Conservation (phyloP, 139 green algal genomes). For the Chlamydomonas sp. region DNA sequence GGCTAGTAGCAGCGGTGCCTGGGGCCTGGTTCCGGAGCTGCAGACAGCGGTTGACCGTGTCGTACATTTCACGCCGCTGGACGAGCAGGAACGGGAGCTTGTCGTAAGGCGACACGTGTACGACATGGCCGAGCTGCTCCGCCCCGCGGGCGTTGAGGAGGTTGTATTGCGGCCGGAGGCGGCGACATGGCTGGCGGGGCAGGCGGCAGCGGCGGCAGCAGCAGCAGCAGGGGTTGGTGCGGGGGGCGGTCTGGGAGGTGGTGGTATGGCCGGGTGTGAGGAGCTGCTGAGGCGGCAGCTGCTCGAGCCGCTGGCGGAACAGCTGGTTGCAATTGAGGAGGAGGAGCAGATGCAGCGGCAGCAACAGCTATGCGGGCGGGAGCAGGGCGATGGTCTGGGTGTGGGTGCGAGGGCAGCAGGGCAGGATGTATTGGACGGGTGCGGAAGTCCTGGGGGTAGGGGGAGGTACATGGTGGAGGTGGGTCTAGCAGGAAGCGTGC, state of each 20-base stretch:
- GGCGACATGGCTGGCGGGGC: background rate
- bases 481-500: no score
- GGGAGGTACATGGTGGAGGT: no score
- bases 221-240: background rate
- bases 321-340: conserved; percentile 2
- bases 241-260: background rate
- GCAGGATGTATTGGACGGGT: no score
- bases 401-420: no score
- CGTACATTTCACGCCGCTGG: conserved; percentile 37
- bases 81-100: background rate
- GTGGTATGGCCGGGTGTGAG: background rate
- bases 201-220: background rate
- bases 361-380: no score
- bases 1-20: background rate
- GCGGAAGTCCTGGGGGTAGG: no score
- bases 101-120: conserved; percentile 42
- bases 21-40: conserved; percentile 41
- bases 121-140: conserved; percentile 31
- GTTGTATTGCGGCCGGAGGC: background rate
- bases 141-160: conserved; percentile 1
- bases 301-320: conserved; percentile 25
- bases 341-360: no score
- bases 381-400: no score
- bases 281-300: conserved; percentile 17
- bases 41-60: conserved; percentile 46